These are phyloP conservation scores for Chaetomiaceae sp. DNA, from an alignment of 2,329 filamentous ascomycete genomes.

Conservation along the genomic window DNA sequence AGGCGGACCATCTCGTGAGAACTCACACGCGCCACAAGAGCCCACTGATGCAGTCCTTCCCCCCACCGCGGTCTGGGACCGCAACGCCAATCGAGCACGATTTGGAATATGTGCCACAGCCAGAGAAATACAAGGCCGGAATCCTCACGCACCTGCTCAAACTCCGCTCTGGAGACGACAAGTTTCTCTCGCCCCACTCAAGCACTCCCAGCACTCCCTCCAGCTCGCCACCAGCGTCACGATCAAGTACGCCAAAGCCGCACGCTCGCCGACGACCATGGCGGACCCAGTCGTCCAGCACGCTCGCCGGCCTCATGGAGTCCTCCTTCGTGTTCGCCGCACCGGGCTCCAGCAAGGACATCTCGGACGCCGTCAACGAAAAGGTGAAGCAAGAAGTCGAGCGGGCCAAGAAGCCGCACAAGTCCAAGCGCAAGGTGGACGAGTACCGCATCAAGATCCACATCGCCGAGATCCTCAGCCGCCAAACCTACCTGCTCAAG, in stretches of 20 bases:
- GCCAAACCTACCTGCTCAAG: slow-evolving; percentile 77
- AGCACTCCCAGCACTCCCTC: slow-evolving; percentile 39
- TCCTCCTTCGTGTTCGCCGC: slow-evolving; percentile 48
- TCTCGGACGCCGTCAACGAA: slow-evolving; percentile 40
- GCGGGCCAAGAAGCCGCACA: slow-evolving; percentile 19
- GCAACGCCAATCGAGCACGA: slow-evolving; percentile 49
- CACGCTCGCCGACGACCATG: slow-evolving; percentile 35
- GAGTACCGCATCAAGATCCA: slow-evolving; percentile 46
- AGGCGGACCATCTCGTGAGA: slow-evolving; percentile 21
- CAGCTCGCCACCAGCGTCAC: slow-evolving; percentile 36
- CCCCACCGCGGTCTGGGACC: slow-evolving; percentile 34
- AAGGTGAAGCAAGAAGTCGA: slow-evolving; percentile 33
- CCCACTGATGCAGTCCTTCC: slow-evolving; percentile 26
- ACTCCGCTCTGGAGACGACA: slow-evolving; percentile 51
- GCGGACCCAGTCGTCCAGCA: slow-evolving; percentile 41
- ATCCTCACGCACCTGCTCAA: slow-evolving; percentile 68
- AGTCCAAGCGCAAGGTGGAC: slow-evolving; percentile 25
- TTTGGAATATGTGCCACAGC: slow-evolving; percentile 58
- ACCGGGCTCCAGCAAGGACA: slow-evolving; percentile 38
- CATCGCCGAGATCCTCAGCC: slow-evolving; percentile 63
- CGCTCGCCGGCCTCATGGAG: slow-evolving; percentile 47
- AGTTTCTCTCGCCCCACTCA: slow-evolving; percentile 22
- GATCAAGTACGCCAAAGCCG: slow-evolving; percentile 26
- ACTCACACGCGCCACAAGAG: slow-evolving; percentile 18
- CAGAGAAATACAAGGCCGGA: slow-evolving; percentile 64